These are phyloP conservation scores for Xylariomycetidae sp. DNA, from an alignment of 2,329 filamentous ascomycete species.

Conservation along the genomic window DNA sequence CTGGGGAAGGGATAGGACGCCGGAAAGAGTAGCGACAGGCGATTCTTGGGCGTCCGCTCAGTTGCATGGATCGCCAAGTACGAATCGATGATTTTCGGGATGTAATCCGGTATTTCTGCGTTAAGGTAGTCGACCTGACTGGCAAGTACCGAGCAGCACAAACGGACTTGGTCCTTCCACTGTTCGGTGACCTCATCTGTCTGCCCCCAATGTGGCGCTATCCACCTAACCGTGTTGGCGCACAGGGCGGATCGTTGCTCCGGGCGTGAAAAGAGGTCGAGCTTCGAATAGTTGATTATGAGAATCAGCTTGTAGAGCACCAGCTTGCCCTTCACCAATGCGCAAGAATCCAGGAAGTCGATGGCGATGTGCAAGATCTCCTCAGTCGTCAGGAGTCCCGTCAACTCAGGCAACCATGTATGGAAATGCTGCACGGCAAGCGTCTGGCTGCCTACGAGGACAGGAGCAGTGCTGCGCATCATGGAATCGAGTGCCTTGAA, in stretches of 20 bases:
- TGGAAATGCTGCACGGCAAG: slow-evolving; percentile 95
- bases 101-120: slow-evolving; percentile 78
- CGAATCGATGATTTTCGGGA: slow-evolving; percentile 85
- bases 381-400: slow-evolving; percentile 66
- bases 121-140: slow-evolving; percentile 75
- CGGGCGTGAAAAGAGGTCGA: slow-evolving; percentile 73
- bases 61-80: slow-evolving; percentile 68
- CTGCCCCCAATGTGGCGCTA: slow-evolving; percentile 88
- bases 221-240: slow-evolving; percentile 81
- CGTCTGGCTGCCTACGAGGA: slow-evolving; percentile 89
- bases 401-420: slow-evolving; percentile 90
- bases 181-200: slow-evolving; percentile 68
- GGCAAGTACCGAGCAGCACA: slow-evolving; percentile 89
- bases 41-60: slow-evolving; percentile 48
- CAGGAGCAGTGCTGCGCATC: slow-evolving; percentile 81
- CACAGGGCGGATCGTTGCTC: slow-evolving; percentile 70
- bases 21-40: slow-evolving; percentile 84
- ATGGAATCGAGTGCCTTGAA: slow-evolving; percentile 86
- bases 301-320: slow-evolving; percentile 87
- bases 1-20: slow-evolving; percentile 82
- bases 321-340: slow-evolving; percentile 80
- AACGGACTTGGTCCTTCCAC: slow-evolving; percentile 85
- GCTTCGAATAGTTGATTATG: slow-evolving; percentile 82
- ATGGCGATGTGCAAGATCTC: slow-evolving; percentile 89
- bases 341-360: slow-evolving; percentile 89